Percentiles rank a stretch among this genome's conserved stretches.
Conservation (phyloP, 139 green algal genomes). For the Gonium pectorale region DNA sequence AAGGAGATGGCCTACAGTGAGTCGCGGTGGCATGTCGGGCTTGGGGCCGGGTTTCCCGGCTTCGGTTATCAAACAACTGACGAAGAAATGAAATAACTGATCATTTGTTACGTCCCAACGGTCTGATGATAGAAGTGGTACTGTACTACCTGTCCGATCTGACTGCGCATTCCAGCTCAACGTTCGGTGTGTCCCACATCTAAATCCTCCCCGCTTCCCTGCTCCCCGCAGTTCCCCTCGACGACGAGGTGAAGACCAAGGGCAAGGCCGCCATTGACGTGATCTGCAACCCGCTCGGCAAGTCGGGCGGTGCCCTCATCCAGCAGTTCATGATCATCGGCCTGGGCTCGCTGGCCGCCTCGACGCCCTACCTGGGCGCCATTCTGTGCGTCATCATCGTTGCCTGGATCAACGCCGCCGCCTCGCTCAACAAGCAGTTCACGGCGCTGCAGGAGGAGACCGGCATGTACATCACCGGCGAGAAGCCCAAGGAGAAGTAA, state of each 20-base stretch:
- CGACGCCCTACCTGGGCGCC: slow-evolving; percentile 95
- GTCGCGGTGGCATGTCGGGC: not conserved
- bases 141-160: too few species aligned
- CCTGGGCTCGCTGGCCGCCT: slow-evolving; percentile 96
- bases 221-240: slow-evolving; percentile 82
- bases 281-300: slow-evolving; percentile 99
- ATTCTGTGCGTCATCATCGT: slow-evolving; percentile 94
- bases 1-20: slow-evolving; percentile 99
- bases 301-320: slow-evolving; percentile 98
- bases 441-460: slow-evolving; percentile 63
- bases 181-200: too few species aligned
- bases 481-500: slow-evolving; percentile 22
- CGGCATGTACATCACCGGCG: slow-evolving; percentile 48
- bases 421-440: slow-evolving; percentile 89
- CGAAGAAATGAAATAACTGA: too few species aligned
- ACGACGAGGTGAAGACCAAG: slow-evolving; percentile 94
- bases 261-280: slow-evolving; percentile 99
- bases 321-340: slow-evolving; percentile 98
- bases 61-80: too few species aligned
- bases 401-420: slow-evolving; percentile 90
- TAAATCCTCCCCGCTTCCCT: not conserved
- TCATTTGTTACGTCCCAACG: too few species aligned
- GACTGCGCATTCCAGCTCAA: too few species aligned
- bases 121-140: too few species aligned
- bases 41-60: not conserved